Base-by-base conservation (phyloP, 768 basidiomycete genomes). In the Trametes maxima region DNA sequence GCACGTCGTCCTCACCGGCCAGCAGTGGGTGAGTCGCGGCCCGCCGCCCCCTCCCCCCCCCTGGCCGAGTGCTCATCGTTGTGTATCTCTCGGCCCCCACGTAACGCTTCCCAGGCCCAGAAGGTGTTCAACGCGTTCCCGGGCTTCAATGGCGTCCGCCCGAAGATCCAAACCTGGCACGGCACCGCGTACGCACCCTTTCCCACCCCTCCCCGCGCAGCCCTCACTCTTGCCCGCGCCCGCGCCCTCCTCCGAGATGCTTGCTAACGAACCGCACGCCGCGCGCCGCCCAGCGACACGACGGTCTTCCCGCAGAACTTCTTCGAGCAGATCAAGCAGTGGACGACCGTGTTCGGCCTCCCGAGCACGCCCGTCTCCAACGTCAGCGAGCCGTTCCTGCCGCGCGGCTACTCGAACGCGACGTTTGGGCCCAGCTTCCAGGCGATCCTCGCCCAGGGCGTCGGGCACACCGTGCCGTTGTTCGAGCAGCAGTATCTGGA, bases 141-240 rank as follows among this genome's bases (percentile, higher is more conserved):
- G 17, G 82, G 82, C 19, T 85, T 78, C 72, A 80, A 80, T 19
- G 84, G 83, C 22, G 17, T 75, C 11, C 75, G 79, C 45, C 82
- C 83, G 7, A 81, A 78, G 62, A 74, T 85, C 65, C 80, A 82
- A 68, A 72, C 82, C 50, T 84, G 81, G 80, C 82, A 84, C 71
- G 83, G 83, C 57, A 84, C 83, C 1, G 69, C 67, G 70, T 74
- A 67, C 25, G 72, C 65, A 5, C 24, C 8, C 12, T 39, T 19
- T 39, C 50, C 42, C 35, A 10, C n/a, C 11, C 22, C 19, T 3
- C 14, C n/a, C 1, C 1, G 13, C 2, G 7, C 12, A 4, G 44
- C 46, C 6, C 3, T 16, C 16, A 19, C n/a, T n/a, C n/a, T n/a
- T n/a, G n/a, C n/a, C n/a, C n/a, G n/a, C n/a, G n/a, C n/a, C n/a